Evolutionary conservation across 306 rosid genomes (phyloP).

Genomic region (Mucuna pruriens): DNA sequence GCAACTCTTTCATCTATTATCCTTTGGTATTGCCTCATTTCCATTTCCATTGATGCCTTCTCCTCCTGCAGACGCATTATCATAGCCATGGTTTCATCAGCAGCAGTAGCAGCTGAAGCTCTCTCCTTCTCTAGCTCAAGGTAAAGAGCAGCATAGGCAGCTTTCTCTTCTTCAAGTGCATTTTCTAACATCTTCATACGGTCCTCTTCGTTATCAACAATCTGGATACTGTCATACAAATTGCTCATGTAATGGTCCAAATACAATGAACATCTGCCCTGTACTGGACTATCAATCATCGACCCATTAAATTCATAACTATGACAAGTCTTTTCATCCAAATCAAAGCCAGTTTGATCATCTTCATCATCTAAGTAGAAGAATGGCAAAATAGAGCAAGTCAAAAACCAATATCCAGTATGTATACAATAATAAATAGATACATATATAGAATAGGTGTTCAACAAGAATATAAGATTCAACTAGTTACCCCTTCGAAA

Average conservation of each 20-base stretch:
- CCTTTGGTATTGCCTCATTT: slow-evolving; percentile 74
- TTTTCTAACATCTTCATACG: slow-evolving; percentile 58
- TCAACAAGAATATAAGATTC: slow-evolving; percentile 28
- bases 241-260: slow-evolving; percentile 35
- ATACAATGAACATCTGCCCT: slow-evolving; percentile 43
- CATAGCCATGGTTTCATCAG: slow-evolving; percentile 98
- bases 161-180: slow-evolving; percentile 69
- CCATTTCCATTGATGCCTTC: slow-evolving; percentile 77
- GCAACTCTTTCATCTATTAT: slow-evolving; percentile 76
- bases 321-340: slow-evolving; percentile 49
- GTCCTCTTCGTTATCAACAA: slow-evolving; percentile 49
- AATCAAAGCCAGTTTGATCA: slow-evolving; percentile 40
- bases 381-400: slow-evolving; percentile 32
- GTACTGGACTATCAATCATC: slow-evolving; percentile 46
- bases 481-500: neutral
- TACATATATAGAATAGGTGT: neutral
- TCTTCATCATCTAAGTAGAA: slow-evolving; percentile 48
- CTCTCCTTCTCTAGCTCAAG: slow-evolving; percentile 96
- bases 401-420: slow-evolving; percentile 31
- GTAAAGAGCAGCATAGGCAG: slow-evolving; percentile 67
- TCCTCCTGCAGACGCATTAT: slow-evolving; percentile 82
- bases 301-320: slow-evolving; percentile 57
- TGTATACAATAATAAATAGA: slow-evolving; percentile 11
- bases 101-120: slow-evolving; percentile 90
- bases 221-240: slow-evolving; percentile 34